These are phyloP conservation scores for Typha latifolia DNA, from an alignment of 176 grass and related monocot species.

Conservation along the genomic window DNA sequence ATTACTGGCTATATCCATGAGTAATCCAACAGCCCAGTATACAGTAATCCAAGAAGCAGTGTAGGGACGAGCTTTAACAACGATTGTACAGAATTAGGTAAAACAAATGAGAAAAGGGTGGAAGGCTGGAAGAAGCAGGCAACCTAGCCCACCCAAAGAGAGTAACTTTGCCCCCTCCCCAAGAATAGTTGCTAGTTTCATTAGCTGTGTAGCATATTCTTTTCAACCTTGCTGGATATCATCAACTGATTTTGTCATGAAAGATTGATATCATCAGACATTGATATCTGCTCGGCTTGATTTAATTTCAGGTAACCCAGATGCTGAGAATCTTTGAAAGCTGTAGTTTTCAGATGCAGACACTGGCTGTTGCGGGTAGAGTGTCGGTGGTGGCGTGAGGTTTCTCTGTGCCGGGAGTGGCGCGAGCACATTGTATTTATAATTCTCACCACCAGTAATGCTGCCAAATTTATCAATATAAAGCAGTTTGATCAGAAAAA, in stretches of 20 bases:
- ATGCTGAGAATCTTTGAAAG: slow-evolving; percentile 69
- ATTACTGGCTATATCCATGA: too few species aligned
- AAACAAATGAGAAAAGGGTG: too few species aligned
- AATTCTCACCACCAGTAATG: slow-evolving; percentile 43
- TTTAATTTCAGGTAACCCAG: slow-evolving; percentile 42
- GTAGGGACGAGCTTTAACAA: too few species aligned
- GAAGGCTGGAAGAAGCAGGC: too few species aligned
- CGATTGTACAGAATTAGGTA: too few species aligned
- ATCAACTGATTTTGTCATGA: neutral
- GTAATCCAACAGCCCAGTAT: too few species aligned
- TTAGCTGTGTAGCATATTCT: neutral
- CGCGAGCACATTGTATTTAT: slow-evolving; percentile 50
- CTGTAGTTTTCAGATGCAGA: slow-evolving; percentile 55
- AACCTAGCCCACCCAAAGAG: too few species aligned
- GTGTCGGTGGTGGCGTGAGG: slow-evolving; percentile 60
- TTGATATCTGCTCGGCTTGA: slow-evolving; percentile 62
- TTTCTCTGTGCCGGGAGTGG: slow-evolving; percentile 73
- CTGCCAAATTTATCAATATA: slow-evolving; percentile 22
- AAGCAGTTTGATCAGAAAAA: neutral
- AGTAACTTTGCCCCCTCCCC: too few species aligned
- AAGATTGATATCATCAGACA: slow-evolving; percentile 29
- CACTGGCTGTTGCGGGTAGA: slow-evolving; percentile 75
- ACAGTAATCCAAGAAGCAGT: too few species aligned
- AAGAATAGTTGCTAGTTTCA: neutral
- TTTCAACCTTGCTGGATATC: slow-evolving; percentile 5